These are phyloP conservation scores for Dentipellis fragilis DNA, from an alignment of 768 basidiomycete genomes.

Conservation along the genomic window DNA sequence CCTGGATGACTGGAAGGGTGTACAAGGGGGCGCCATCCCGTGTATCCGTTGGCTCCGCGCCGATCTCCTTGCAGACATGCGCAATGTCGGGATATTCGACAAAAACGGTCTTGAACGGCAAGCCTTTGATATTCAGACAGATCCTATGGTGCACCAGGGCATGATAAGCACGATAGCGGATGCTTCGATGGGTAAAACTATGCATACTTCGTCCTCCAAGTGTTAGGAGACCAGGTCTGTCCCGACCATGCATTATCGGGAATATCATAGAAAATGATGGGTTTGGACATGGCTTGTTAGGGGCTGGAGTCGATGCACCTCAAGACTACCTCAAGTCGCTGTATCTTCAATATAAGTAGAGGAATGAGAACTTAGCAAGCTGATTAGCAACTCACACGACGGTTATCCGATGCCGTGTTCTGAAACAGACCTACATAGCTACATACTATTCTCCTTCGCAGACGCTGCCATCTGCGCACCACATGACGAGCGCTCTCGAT, in stretches of 20 bases:
- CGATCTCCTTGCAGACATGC: conserved; percentile 21
- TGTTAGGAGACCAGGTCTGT: conserved; percentile 26
- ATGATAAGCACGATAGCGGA: neutral
- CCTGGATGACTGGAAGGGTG: neutral
- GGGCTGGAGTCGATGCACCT: no score
- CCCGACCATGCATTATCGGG: conserved; percentile 16
- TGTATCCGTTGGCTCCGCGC: conserved; percentile 23
- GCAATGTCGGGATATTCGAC: conserved; percentile 39
- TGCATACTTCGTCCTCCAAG: conserved; percentile 21
- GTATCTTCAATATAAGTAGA: no score
- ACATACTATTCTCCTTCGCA: no score
- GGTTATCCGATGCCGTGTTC: no score
- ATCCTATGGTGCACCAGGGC: conserved; percentile 16
- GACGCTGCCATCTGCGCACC: no score
- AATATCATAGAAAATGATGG: conserved; percentile 32
- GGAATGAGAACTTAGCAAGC: no score
- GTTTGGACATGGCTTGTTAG: neutral
- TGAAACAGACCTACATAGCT: no score
- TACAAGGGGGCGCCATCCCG: neutral
- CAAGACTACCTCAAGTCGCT: no score
- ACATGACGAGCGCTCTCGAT: no score
- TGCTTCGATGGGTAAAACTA: neutral
- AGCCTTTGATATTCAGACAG: conserved; percentile 26
- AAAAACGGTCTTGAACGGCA: conserved; percentile 34
- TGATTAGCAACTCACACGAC: no score